Conservation (phyloP, 352 stramenopile genomes). For the Nothophytophthora sp. region DNA sequence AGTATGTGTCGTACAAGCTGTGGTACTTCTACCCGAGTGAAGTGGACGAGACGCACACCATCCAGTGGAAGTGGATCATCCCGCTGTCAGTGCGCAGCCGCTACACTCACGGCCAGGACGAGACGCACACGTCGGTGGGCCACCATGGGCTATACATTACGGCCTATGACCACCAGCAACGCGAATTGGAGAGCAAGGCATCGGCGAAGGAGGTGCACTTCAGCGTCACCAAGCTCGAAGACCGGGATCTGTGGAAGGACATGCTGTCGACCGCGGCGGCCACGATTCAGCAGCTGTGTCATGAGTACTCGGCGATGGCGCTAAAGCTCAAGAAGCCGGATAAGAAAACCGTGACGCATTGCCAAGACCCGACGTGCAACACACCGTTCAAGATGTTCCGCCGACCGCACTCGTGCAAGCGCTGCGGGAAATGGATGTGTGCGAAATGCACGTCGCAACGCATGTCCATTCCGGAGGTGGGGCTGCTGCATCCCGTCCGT, state of each 20-base stretch:
- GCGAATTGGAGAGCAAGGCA: constrained; percentile 41
- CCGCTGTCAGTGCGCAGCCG: constrained; percentile 68
- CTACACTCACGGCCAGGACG: constrained; percentile 86
- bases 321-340: constrained; percentile 83
- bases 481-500: constrained; percentile 73
- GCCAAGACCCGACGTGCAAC: constrained; percentile 66
- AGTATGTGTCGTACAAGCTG: constrained; percentile 86
- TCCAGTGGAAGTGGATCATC: constrained; percentile 90
- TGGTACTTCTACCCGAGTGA: constrained; percentile 91
- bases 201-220: constrained; percentile 81
- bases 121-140: constrained; percentile 79
- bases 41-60: constrained; percentile 76
- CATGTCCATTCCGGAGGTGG: constrained; percentile 81
- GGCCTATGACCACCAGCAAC: constrained; percentile 76
- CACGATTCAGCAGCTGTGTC: constrained; percentile 65
- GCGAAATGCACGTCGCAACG: constrained; percentile 80
- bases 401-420: constrained; percentile 81
- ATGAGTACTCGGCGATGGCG: constrained; percentile 64
- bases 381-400: constrained; percentile 84
- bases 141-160: constrained; percentile 85
- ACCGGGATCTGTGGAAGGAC: constrained; percentile 82
- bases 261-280: constrained; percentile 57
- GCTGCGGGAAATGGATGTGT: constrained; percentile 87
- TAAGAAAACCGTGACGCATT: constrained; percentile 82
- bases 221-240: constrained; percentile 84